Percentiles rank a stretch among this genome's conserved stretches.
These are phyloP conservation scores for Colletotrichum horii DNA, from an alignment of 2,329 filamentous ascomycete genomes.

Conservation along the genomic window DNA sequence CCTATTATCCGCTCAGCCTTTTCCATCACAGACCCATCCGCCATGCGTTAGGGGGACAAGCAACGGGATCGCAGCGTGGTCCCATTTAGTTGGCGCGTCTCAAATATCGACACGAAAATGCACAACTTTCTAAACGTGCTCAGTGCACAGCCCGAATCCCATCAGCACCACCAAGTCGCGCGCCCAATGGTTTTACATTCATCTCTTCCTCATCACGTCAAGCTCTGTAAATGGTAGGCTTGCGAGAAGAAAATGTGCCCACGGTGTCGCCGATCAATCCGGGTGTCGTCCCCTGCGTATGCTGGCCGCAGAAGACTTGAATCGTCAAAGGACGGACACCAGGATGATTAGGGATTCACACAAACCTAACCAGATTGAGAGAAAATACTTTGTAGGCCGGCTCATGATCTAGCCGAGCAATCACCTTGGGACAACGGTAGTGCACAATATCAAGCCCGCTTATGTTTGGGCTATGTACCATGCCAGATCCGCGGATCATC, in stretches of 20 bases:
- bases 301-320: background rate
- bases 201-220: background rate
- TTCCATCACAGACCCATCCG: background rate
- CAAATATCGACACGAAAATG: background rate
- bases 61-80: background rate
- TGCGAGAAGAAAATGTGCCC: background rate
- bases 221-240: no score
- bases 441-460: background rate
- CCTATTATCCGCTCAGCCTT: background rate
- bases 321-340: background rate
- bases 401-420: background rate
- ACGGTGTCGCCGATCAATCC: background rate
- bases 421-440: background rate
- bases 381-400: background rate
- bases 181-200: background rate
- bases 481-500: constrained; percentile 24
- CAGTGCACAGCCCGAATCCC: background rate
- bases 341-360: background rate
- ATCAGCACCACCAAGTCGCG: background rate
- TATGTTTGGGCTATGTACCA: constrained; percentile 11
- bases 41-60: background rate
- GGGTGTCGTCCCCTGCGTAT: background rate
- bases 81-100: background rate
- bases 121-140: background rate
- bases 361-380: background rate